Evolutionary conservation across 2,329 filamentous ascomycete genomes (phyloP), one percentile per base, ranked within the genome.

Genomic region (Calonectria pseudoreteaudii): DNA sequence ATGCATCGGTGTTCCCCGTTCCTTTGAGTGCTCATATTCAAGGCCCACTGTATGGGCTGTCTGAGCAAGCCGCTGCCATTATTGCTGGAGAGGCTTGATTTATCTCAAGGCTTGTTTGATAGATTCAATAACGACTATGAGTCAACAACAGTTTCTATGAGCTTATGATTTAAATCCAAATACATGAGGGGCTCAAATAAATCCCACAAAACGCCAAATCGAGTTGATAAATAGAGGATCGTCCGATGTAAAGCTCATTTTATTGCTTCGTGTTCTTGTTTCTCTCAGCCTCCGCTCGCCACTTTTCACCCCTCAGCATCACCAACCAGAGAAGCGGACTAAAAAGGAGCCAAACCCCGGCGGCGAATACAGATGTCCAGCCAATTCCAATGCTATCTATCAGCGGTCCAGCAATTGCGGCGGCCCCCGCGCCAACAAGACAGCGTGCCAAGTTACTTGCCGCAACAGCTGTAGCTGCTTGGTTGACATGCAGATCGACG

Each of bases 51-150:
- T 85, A 85, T 77, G 83, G 82, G 2, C 70, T 85, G 18, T 78
- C 82, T 4, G 83, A 85, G 62, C 82, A 85, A 44, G 82, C 82
- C 20, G 83, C 82, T 13, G 77, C 75, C 5, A 72, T 78, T 13
- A 77, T 79, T 14, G 50, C 71, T 1, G 74, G 70, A 0, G 72
- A 70, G 2, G 47, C 36, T 9, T 78, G 18, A 64, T 44, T 64
- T 30, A 28, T 2, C 18, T 20, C 18, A 8, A 44, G 7, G 16
- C 16, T 20, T 9, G 5, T 44, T 44, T 9, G 38, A 44, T 44
- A 20, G 38, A 16, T 44, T 44, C 7, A 3, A 44, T 20, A 13
- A 2, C 38, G 7, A 20, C 3, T 44, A 18, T 7, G 7, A 8
- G 7, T 6, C 4, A 8, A 7, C 38, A 44, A 8, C 16, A 6